Evolutionary conservation across 1,284 basidiomycete genomes (phyloP).

Genomic region (Austroboletus niveus): DNA sequence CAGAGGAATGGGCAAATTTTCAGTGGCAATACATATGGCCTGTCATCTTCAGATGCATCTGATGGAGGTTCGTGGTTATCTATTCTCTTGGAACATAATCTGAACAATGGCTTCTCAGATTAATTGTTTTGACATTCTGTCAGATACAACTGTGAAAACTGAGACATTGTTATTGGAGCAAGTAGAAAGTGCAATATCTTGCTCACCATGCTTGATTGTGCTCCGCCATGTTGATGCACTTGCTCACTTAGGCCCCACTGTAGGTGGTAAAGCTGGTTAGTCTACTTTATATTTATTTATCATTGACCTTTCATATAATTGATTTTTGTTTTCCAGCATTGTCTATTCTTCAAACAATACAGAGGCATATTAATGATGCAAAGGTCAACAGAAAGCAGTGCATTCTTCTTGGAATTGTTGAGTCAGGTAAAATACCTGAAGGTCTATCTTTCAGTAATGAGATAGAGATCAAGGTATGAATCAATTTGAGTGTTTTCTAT

Average conservation of each 20-base stretch:
- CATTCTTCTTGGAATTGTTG: slow-evolving; percentile 74
- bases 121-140: slow-evolving; percentile 83
- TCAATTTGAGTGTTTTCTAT: slow-evolving; percentile 1
- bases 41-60: slow-evolving; percentile 72
- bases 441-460: slow-evolving; percentile 89
- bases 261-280: slow-evolving; percentile 63
- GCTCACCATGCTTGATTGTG: slow-evolving; percentile 85
- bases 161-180: slow-evolving; percentile 75
- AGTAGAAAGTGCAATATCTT: slow-evolving; percentile 78
- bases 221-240: slow-evolving; percentile 87
- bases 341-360: slow-evolving; percentile 57
- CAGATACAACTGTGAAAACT: slow-evolving; percentile 79
- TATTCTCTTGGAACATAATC: not conserved
- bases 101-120: slow-evolving; percentile 47
- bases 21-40: slow-evolving; percentile 56
- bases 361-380: slow-evolving; percentile 61
- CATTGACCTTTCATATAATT: not conserved
- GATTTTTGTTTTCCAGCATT: slow-evolving; percentile 42
- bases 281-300: not conserved
- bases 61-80: slow-evolving; percentile 58
- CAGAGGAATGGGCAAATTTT: slow-evolving; percentile 75
- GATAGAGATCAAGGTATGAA: slow-evolving; percentile 66
- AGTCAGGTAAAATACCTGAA: slow-evolving; percentile 65
- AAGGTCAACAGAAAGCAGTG: slow-evolving; percentile 62
- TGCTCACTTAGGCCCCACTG: slow-evolving; percentile 61